phyloP scores from a whole-genome alignment of 768 basidiomycete species.

The Rhodotorula sphaerocarpa region DNA sequence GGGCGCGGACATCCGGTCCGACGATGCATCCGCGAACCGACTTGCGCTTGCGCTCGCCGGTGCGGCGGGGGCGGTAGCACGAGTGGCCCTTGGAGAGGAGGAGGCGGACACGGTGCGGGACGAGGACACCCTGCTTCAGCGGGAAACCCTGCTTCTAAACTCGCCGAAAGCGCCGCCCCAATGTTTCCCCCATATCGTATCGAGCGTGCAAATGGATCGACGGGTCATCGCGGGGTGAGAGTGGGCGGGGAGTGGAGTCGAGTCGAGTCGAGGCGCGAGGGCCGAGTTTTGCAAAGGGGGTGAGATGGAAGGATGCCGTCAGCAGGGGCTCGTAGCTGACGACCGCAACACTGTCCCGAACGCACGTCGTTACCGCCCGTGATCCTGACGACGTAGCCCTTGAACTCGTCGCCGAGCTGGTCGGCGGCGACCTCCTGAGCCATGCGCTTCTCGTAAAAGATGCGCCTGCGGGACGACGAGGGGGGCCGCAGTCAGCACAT shows the following conservation, averaged over 20 bases:
- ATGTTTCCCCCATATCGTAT: not conserved
- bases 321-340: too few relatives aligned
- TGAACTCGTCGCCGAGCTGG: conserved; percentile 87
- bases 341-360: too few relatives aligned
- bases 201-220: not conserved
- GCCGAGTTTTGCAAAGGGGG: too few relatives aligned
- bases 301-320: conserved; percentile 4
- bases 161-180: conserved; percentile 5
- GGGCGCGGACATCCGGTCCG: conserved; percentile 88
- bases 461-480: conserved; percentile 53
- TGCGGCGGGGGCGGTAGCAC: conserved; percentile 86
- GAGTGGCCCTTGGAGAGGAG: conserved; percentile 95
- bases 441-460: conserved; percentile 97
- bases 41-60: conserved; percentile 96
- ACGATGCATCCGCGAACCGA: conserved; percentile 98
- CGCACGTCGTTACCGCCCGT: conserved; percentile 83
- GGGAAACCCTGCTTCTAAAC: conserved; percentile 80
- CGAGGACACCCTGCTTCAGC: conserved; percentile 98
- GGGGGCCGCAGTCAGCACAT: not conserved
- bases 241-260: not conserved
- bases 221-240: not conserved
- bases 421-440: conserved; percentile 87
- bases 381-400: conserved; percentile 92
- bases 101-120: conserved; percentile 84
- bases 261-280: not conserved